Conservation (phyloP, 768 basidiomycete genomes). For the Coprinopsis marcescibilis region DNA sequence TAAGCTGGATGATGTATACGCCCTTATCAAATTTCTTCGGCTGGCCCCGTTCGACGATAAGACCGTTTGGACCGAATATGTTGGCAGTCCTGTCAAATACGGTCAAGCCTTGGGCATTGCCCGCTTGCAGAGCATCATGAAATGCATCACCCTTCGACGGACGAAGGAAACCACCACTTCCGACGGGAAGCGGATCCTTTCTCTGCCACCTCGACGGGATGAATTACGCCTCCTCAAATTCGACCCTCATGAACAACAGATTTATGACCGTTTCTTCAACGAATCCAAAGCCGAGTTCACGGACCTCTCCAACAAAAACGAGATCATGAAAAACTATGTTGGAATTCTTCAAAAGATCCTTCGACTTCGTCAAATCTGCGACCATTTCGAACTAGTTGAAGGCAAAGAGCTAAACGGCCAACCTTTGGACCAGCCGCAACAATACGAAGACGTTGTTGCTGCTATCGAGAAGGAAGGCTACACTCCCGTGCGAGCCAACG, state of each 20-base stretch:
- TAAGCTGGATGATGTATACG: conserved; percentile 97
- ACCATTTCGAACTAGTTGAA: conserved; percentile 87
- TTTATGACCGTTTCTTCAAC: conserved; percentile 85
- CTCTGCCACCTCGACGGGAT: conserved; percentile 87
- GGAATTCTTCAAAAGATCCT: conserved; percentile 96
- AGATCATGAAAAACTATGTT: conserved; percentile 98
- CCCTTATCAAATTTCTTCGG: conserved; percentile 92
- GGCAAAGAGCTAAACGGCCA: conserved; percentile 47
- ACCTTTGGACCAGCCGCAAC: conserved; percentile 36
- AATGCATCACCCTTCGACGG: conserved; percentile 90
- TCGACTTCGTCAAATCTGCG: conserved; percentile 95
- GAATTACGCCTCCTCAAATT: conserved; percentile 83
- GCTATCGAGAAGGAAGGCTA: conserved; percentile 78
- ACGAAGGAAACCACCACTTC: conserved; percentile 86
- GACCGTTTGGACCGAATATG: conserved; percentile 86
- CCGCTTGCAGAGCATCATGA: conserved; percentile 96
- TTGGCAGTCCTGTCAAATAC: conserved; percentile 89
- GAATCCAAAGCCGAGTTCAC: conserved; percentile 92
- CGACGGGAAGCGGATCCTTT: conserved; percentile 80
- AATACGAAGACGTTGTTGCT: conserved; percentile 76
- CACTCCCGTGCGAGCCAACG: conserved; percentile 63
- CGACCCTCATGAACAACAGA: conserved; percentile 69
- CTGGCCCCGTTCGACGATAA: conserved; percentile 92
- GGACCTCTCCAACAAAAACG: conserved; percentile 79
- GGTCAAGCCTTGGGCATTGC: conserved; percentile 86